Evolutionary conservation across 495 filamentous ascomycete species (phyloP), one percentile per base, ranked within the genome.

Genomic region (Penicillium mononematosum): DNA sequence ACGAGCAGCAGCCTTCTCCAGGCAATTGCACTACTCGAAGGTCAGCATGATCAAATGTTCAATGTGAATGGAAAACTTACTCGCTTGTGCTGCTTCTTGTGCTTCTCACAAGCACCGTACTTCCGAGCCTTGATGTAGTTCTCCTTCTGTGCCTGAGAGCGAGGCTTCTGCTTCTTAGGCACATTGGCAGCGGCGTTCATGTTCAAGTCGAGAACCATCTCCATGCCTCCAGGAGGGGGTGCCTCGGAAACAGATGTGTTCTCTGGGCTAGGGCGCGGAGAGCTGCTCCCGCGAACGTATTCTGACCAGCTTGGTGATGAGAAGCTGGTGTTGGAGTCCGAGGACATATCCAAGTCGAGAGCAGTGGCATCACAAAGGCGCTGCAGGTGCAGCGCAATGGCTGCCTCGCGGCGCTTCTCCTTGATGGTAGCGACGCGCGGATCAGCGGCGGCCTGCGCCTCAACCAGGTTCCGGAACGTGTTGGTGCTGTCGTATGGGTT

Each of bases 111-210:
- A 36, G 74, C 76, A 6, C 76, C 76, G 43, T 76, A 69, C 38
- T 76, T 77, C 2, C 76, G 69, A 55, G 67, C 75, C 55, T 79
- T 79, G 66, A 76, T 77, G 55, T 79, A 79, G 61, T 73, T 77
- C 53, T 79, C 76, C 56, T 70, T 76, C 60, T 79, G 75, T 22
- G 75, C 76, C 55, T 67, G 66, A 12, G 76, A 77, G 29, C 76
- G 65, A 29, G 75, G 73, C 56, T 75, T 79, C 43, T 79, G 76
- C 56, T 79, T 79, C 59, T 70, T 76, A 0, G 76, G 76, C 24
- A 76, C 54, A 54, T 77, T 72, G 29, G 72, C 66, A 5, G 75
- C 64, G 14, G 72, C 67, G 48, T 79, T 77, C 75, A 79, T 75
- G 56, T 79, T 79, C 59, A 79, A 60, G 50, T 79, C 76, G n/a